Base-by-base conservation (phyloP, 2,329 filamentous ascomycete genomes). In the Botrytis squamosa region DNA sequence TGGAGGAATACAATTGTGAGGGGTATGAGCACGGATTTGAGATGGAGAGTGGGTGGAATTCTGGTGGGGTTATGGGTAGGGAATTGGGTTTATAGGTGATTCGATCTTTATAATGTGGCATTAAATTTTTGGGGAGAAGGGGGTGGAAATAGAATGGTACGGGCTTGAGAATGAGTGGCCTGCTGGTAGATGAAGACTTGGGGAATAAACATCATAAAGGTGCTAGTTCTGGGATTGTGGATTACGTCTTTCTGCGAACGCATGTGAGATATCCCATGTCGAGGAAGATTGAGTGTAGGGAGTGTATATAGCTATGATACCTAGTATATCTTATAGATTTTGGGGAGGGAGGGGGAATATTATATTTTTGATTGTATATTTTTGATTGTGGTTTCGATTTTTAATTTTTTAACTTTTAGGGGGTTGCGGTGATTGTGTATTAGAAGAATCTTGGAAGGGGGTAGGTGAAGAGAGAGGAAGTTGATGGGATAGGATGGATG, bases 71-170 rank as follows among this genome's bases (percentile, higher is more conserved):
- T 78, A 59, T 78, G 77, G 77, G 14, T 77, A 16, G 73, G 66
- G 59, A 78, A 78, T 71, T 46, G 77, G 49, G 66, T 57, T 25
- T 78, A 78, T 73, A 59, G 44, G 66, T 77, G 64, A 55, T 52
- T 62, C 0, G 55, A 29, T 36, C 0, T 18, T 25, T 36, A 12
- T 36, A 36, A 20, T 59, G 18, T 29, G 14, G n/a, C 7, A 29
- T 29, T 57, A 7, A 29, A 9, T 57, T 16, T 16, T 29, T 57
- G 52, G 14, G n/a, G 52, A 18, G n/a, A 9, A 29, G 52, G 18
- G n/a, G 14, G n/a, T 55, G n/a, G 6, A 16, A 12, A n/a, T 29
- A 0, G 18, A 57, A 29, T 29, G 52, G 52, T 29, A 57, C 7
- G 14, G 52, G n/a, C 25, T 29, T 3, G n/a, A n/a, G 14, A 16